Evolutionary conservation across 2,329 filamentous ascomycete genomes (phyloP).

Genomic region (Colletotrichum eremochloae): DNA sequence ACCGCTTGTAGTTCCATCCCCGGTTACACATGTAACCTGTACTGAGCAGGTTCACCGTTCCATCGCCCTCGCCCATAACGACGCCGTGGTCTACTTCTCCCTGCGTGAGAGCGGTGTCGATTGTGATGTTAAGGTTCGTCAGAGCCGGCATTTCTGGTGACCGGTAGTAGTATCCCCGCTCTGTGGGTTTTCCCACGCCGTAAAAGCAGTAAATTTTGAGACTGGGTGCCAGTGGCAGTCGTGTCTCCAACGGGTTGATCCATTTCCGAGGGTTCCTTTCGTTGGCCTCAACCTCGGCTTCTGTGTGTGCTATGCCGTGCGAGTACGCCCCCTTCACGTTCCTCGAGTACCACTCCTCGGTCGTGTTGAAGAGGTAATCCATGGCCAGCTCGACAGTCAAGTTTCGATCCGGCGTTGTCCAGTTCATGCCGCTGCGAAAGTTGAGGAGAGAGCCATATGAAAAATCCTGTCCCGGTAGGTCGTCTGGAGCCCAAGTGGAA

Average conservation of each 20-base stretch:
- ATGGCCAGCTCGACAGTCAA: conserved; percentile 85
- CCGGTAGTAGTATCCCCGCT: conserved; percentile 93
- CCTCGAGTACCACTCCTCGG: conserved; percentile 87
- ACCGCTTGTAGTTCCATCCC: conserved; percentile 93
- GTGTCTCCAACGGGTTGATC: conserved; percentile 93
- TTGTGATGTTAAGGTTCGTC: conserved; percentile 80
- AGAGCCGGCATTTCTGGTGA: conserved; percentile 72
- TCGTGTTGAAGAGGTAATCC: conserved; percentile 80
- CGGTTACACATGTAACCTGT: conserved; percentile 97
- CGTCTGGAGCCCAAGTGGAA: conserved; percentile 87
- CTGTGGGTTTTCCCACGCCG: conserved; percentile 92
- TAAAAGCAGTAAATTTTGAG: conserved; percentile 99
- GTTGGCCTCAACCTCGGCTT: conserved; percentile 84
- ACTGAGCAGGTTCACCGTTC: conserved; percentile 93
- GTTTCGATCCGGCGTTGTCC: conserved; percentile 76
- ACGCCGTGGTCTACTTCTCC: conserved; percentile 85
- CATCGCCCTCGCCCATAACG: conserved; percentile 95
- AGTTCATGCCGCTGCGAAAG: conserved; percentile 78
- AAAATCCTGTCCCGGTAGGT: conserved; percentile 77
- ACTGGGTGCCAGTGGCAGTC: conserved; percentile 86
- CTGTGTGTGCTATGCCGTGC: conserved; percentile 86
- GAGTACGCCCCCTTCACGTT: conserved; percentile 84
- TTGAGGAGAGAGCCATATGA: conserved; percentile 88
- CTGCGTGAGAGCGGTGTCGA: conserved; percentile 74
- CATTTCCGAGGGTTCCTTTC: conserved; percentile 84